phyloP scores from a whole-genome alignment of 2,329 filamentous ascomycete genomes.

The Fusarium secorum region DNA sequence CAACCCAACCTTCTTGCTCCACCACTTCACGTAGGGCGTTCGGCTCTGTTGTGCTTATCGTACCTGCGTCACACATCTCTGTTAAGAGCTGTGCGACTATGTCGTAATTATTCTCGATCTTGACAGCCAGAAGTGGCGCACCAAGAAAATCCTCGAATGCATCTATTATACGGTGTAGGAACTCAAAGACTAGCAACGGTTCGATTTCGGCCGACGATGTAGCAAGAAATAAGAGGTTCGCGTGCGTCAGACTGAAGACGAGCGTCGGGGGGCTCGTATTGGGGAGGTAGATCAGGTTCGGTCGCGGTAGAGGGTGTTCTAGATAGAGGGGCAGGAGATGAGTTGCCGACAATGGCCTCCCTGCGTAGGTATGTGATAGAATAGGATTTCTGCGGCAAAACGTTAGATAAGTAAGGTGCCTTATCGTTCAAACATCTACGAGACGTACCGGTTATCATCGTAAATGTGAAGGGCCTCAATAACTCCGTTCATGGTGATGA shows the following conservation, averaged over 20 bases:
- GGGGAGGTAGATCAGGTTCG: conserved; percentile 85
- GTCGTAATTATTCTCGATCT: conserved; percentile 91
- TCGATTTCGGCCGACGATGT: conserved; percentile 88
- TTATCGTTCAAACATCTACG: background rate
- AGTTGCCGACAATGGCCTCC: conserved; percentile 77
- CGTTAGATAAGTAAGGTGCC: conserved; percentile 32
- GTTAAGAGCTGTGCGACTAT: conserved; percentile 90
- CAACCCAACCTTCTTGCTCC: conserved; percentile 89
- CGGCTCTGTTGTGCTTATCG: conserved; percentile 88
- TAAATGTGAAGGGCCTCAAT: conserved; percentile 97
- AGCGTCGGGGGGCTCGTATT: conserved; percentile 85
- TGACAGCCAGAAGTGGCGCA: conserved; percentile 81
- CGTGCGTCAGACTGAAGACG: conserved; percentile 87
- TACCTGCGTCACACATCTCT: conserved; percentile 95
- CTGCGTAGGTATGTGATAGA: conserved; percentile 88
- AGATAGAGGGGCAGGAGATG: conserved; percentile 87
- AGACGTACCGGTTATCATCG: conserved; percentile 84
- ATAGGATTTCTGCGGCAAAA: conserved; percentile 72
- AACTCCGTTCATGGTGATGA: conserved; percentile 76
- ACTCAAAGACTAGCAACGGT: conserved; percentile 89
- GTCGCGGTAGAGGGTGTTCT: conserved; percentile 79
- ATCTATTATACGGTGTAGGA: conserved; percentile 92
- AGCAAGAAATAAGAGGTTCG: conserved; percentile 84
- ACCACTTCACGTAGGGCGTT: conserved; percentile 92
- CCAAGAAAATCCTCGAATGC: conserved; percentile 94